Percentiles rank a stretch among this genome's conserved stretches.
Conservation (phyloP, 2,329 filamentous ascomycete genomes). For the Zarea fungicola region DNA sequence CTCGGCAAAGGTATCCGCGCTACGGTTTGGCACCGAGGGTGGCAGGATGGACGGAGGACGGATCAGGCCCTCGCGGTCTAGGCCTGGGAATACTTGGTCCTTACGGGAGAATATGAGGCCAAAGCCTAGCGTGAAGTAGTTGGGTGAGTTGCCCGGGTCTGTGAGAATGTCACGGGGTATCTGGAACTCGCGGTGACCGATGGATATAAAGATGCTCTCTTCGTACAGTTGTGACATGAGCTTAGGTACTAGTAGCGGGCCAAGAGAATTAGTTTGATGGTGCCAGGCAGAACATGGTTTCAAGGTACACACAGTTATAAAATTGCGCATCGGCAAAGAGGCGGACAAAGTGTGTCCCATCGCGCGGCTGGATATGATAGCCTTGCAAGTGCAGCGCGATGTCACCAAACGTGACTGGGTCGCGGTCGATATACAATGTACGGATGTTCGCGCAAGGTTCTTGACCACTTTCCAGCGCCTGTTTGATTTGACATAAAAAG, state of each 20-base stretch:
- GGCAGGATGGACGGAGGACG: conserved; percentile 83
- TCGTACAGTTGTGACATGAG: conserved; percentile 88
- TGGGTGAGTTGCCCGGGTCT: conserved; percentile 82
- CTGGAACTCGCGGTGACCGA: conserved; percentile 81
- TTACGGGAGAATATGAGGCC: conserved; percentile 80
- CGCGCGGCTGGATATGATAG: conserved; percentile 77
- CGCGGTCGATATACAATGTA: conserved; percentile 91
- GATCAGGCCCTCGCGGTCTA: conserved; percentile 71
- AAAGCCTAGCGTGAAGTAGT: conserved; percentile 92
- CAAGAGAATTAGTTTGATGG: neutral
- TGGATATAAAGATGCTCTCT: conserved; percentile 85
- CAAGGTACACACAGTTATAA: conserved; percentile 65
- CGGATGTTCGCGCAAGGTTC: conserved; percentile 50
- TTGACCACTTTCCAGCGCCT: conserved; percentile 55
- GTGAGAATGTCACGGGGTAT: conserved; percentile 86
- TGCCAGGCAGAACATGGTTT: neutral
- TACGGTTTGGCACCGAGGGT: conserved; percentile 73
- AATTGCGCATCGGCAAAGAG: conserved; percentile 94
- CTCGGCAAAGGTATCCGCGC: conserved; percentile 78
- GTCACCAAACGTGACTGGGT: conserved; percentile 81
- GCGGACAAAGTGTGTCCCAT: conserved; percentile 84
- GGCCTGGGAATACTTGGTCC: conserved; percentile 76
- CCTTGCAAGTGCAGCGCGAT: conserved; percentile 89
- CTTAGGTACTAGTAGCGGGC: conserved; percentile 63
- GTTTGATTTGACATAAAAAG: conserved; percentile 75